Conservation (phyloP, 2,329 filamentous ascomycete genomes). For the Cadophora malorum region DNA sequence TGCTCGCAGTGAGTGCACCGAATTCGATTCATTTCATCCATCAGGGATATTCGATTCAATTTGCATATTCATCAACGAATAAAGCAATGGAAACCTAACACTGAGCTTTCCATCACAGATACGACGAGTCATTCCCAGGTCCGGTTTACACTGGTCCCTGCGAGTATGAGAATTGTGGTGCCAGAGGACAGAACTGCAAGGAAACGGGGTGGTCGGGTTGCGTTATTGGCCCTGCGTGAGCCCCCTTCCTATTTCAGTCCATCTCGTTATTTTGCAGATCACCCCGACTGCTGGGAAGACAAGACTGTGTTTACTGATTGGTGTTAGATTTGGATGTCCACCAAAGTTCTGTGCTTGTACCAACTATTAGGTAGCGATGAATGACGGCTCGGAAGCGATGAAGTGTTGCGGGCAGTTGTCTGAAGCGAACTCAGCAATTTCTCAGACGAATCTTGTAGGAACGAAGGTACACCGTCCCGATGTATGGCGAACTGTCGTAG, state of each 20-base stretch:
- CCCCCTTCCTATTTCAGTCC: background rate
- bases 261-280: background rate
- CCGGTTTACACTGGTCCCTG: background rate
- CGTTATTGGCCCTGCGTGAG: conserved; percentile 13
- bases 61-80: background rate
- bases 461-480: background rate
- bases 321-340: conserved; percentile 5
- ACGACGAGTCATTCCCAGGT: background rate
- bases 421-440: background rate
- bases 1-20: background rate
- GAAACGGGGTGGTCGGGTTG: conserved; percentile 1
- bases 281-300: background rate
- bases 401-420: background rate
- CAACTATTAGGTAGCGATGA: background rate
- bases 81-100: background rate
- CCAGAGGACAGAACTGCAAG: conserved; percentile 1
- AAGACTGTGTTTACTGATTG: background rate
- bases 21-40: background rate
- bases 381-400: background rate
- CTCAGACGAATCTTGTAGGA: background rate
- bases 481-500: background rate
- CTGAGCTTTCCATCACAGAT: background rate
- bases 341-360: conserved; percentile 9
- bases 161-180: conserved; percentile 4
- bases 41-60: background rate